phyloP scores from a whole-genome alignment of 1,284 basidiomycete genomes.

The Exobasidium rhododendri region DNA sequence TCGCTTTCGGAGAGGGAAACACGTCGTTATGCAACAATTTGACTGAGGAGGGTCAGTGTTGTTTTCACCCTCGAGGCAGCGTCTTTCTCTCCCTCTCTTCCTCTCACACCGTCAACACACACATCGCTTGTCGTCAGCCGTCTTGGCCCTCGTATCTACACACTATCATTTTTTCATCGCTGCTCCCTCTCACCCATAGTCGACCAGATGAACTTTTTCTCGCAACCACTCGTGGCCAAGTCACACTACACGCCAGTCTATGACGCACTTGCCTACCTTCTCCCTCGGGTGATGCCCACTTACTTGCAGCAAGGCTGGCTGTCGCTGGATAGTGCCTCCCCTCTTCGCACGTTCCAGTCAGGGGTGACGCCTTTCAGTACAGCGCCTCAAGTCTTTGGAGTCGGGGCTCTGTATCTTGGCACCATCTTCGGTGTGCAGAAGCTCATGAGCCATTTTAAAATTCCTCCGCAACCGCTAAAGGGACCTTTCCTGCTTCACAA shows the following conservation, averaged over 20 bases:
- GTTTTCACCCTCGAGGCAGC: no score
- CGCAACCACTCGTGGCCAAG: neutral
- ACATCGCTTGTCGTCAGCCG: no score
- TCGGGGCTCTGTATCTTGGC: constrained; percentile 8
- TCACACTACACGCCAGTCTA: constrained; percentile 13
- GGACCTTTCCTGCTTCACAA: constrained; percentile 18
- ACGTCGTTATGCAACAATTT: no score
- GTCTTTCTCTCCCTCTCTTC: no score
- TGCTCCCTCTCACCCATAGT: no score
- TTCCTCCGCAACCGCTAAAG: constrained; percentile 9
- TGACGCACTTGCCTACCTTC: constrained; percentile 7
- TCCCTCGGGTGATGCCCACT: neutral
- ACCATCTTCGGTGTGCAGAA: constrained; percentile 13
- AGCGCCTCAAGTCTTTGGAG: constrained; percentile 22
- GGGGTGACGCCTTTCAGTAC: constrained; percentile 47
- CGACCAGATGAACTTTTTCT: no score
- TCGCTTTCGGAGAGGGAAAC: no score
- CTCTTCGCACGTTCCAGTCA: constrained; percentile 33
- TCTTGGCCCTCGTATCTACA: no score
- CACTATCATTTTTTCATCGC: no score
- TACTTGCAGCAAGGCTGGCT: constrained; percentile 1
- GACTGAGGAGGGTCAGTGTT: no score
- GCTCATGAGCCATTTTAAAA: constrained; percentile 9
- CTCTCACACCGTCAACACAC: no score
- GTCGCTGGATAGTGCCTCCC: constrained; percentile 6